Evolutionary conservation across 2,329 filamentous ascomycete genomes (phyloP), one percentile per base, ranked within the genome.

Genomic region (Botrytis sinoallii): DNA sequence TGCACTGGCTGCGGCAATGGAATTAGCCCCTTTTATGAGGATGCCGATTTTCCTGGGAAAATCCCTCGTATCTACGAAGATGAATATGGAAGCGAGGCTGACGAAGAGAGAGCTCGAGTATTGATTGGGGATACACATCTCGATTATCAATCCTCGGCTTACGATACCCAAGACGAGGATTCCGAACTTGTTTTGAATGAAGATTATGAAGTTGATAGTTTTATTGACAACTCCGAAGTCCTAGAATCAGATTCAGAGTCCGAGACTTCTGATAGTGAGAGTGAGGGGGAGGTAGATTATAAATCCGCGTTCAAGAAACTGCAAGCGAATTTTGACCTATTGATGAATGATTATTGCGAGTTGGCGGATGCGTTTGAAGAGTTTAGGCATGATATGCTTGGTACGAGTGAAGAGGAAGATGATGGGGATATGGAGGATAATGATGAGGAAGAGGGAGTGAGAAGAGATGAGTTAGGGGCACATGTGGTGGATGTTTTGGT

Each of bases 81-180:
- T 32, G 63, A 75, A 59, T 60, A 60, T 29, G 57, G 57, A n/a
- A 74, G 76, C n/a, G 71, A 77, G 14, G 65, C 72, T 22, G 22
- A 71, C 1, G 42, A 52, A 2, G 63, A 70, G 0, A 67, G 59
- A 20, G 71, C 72, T 7, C 72, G 55, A 55, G 32, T 18, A 6
- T 44, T 77, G 1, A 72, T 76, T 5, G 76, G 74, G 14, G 68
- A 75, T 9, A 25, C 35, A 20, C 77, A 76, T 60, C 74, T 80
- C 14, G 79, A 80, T 42, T 75, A 77, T 40, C 74, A 78, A 10
- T 75, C 76, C 1, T 78, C 78, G 0, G 80, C 80, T 14, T 81
- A 80, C 65, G 79, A 81, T 71, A 76, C 79, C 14, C 77, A 78
- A 71, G 78, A 80, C 55, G 77, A 76, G 1, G 63, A 40, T 46